These are phyloP conservation scores for Elsinoe fawcettii DNA, from an alignment of 2,329 filamentous ascomycete species.

Conservation along the genomic window DNA sequence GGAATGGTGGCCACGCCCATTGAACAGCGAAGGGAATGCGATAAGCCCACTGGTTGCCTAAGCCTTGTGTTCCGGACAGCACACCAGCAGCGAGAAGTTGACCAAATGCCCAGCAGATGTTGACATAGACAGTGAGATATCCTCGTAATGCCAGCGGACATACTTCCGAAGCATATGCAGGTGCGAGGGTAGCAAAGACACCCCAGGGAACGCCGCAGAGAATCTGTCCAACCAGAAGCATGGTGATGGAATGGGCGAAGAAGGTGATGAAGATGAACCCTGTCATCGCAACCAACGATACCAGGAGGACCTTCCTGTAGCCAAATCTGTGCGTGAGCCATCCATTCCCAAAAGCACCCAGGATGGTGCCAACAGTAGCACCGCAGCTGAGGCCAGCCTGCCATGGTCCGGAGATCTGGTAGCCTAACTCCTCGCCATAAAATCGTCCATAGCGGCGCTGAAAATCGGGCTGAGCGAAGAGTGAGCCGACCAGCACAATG, in stretches of 20 bases:
- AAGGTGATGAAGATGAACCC: conserved; percentile 48
- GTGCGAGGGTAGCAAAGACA: conserved; percentile 48
- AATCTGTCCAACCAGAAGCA: conserved; percentile 54
- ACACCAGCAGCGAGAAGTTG: conserved; percentile 47
- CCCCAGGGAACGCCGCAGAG: conserved; percentile 55
- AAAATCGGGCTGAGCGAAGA: conserved; percentile 55
- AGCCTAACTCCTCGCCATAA: conserved; percentile 36
- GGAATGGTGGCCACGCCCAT: conserved; percentile 35
- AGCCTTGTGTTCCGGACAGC: conserved; percentile 29
- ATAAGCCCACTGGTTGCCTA: conserved; percentile 36
- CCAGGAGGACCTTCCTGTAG: conserved; percentile 16
- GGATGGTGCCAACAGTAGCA: conserved; percentile 50
- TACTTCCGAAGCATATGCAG: conserved; percentile 61
- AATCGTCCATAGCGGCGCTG: conserved; percentile 49
- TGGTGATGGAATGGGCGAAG: conserved; percentile 49
- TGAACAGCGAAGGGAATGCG: conserved; percentile 40
- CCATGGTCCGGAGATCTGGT: conserved; percentile 32
- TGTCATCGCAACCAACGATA: neutral
- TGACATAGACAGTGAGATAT: conserved; percentile 52
- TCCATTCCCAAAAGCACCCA: conserved; percentile 42
- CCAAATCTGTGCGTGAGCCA: conserved; percentile 27
- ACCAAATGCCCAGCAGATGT: conserved; percentile 56
- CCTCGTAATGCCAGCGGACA: conserved; percentile 52
- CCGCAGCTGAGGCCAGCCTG: conserved; percentile 41
- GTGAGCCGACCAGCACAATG: conserved; percentile 56